These are phyloP conservation scores for Candida tropicalis DNA, from an alignment of 1,139 yeast species.

Conservation along the genomic window DNA sequence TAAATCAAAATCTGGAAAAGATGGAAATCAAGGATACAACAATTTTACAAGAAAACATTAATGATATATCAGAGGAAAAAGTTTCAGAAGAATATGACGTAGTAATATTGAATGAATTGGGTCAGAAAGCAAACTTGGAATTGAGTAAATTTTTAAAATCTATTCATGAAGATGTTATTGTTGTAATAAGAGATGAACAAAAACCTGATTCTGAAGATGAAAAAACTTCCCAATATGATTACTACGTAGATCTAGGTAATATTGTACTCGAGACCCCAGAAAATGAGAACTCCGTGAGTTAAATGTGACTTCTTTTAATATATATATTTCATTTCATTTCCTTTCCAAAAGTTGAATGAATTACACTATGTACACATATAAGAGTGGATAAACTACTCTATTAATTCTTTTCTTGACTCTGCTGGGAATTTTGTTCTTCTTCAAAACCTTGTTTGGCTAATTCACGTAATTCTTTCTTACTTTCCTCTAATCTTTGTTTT, in stretches of 20 bases:
- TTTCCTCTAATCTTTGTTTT: conserved; percentile 48
- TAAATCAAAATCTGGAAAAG: conserved; percentile 3
- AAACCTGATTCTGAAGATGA: neutral
- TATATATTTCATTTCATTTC: neutral
- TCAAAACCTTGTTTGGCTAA: conserved; percentile 47
- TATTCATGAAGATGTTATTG: neutral
- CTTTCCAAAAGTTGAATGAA: neutral
- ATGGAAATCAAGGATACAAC: neutral
- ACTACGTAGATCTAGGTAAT: conserved; percentile 4
- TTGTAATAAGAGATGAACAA: conserved; percentile 7
- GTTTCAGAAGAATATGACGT: conserved; percentile 6
- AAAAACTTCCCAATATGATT: conserved; percentile 1
- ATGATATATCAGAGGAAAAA: conserved; percentile 8
- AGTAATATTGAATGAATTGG: conserved; percentile 12
- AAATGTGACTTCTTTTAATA: neutral
- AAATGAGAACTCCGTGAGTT: neutral
- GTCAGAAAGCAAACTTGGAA: conserved; percentile 6
- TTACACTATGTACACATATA: neutral
- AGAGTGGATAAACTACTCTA: neutral
- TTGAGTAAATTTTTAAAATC: conserved; percentile 9
- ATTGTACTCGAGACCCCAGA: neutral
- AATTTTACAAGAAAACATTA: conserved; percentile 6
- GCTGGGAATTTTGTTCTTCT: conserved; percentile 19
- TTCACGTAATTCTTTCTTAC: conserved; percentile 38
- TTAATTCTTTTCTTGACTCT: neutral